Evolutionary conservation across 176 grass and related monocot species (phyloP), one percentile per base, ranked within the genome.

Genomic region (Alopecurus myosuroides): DNA sequence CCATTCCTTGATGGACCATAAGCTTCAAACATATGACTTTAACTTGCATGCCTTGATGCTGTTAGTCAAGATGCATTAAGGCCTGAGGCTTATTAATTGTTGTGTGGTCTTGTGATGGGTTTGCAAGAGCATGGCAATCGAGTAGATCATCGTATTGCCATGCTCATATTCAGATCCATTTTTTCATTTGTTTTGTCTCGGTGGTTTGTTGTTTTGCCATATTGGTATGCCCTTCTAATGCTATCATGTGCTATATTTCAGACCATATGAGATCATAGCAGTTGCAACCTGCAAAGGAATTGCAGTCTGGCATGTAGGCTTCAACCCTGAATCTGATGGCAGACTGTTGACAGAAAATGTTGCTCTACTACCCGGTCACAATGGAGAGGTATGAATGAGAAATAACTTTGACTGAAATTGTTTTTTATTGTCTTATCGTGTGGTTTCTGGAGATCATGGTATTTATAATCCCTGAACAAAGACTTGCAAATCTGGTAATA

Each of bases 211-310:
- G 35, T 63, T 45, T n/a, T 44, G 12, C 35, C 40, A 23, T 39
- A 36, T 60, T 74, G 22, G 23, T 57, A 78, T 30, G 74, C 36
- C 50, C 55, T 58, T 33, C 17, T 48, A 83, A 68, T 26, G 36
- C 10, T 68, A 40, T 42, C 34, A 4, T 50, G 40, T 42, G 30
- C 68, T 49, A 7, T 77, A 36, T 86, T 92, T 81, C 79, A 99
- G 91, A 89, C 84, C 90, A 77, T 99, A 96, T 74, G 97, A 99
- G 29, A 86, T 89, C 46, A 91, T 99, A 67, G 93, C 93, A 35
- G 88, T 97, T 91, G 93, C 94, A 65, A 99, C 91, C 79, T 80
- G 78, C 86, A 99, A 99, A 90, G 91, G 91, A 62, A 96, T 99
- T 74, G 82, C 89, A 68, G 87, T 99, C 76, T 99, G 94, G 94